A percentile compares a stretch with the other conserved stretches of the same genome.
Conservation (phyloP, 148 eudicot species). For the Drosera capensis region DNA sequence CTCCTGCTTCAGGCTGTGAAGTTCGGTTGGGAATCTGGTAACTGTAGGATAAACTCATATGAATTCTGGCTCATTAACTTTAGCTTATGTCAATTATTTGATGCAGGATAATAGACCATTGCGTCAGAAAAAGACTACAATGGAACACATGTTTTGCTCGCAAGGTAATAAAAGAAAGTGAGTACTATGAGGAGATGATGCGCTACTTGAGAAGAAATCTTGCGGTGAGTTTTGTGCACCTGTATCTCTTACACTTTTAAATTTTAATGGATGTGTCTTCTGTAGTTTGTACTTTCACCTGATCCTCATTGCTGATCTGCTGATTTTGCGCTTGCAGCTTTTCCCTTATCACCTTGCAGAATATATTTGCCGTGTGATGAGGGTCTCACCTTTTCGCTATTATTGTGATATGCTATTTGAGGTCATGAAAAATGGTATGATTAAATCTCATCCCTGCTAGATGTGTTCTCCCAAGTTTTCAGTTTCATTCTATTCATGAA, state of each 20-base stretch:
- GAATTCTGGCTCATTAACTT: neutral
- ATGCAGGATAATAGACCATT: conserved; percentile 76
- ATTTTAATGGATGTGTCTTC: too few relatives aligned
- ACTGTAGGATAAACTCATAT: too few relatives aligned
- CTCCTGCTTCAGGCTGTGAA: too few relatives aligned
- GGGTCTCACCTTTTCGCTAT: conserved; percentile 91
- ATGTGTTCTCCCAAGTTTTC: too few relatives aligned
- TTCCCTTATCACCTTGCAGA: conserved; percentile 98
- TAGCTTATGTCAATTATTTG: conserved; percentile 3
- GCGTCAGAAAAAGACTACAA: conserved; percentile 74
- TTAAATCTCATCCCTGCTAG: too few relatives aligned
- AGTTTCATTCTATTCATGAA: too few relatives aligned
- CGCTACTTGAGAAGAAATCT: conserved; percentile 71
- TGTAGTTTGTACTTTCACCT: too few relatives aligned
- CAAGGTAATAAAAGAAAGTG: conserved; percentile 71
- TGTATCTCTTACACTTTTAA: neutral
- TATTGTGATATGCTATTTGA: conserved; percentile 92
- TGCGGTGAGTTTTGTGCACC: conserved; percentile 46
- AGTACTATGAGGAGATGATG: conserved; percentile 98
- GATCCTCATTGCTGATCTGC: conserved; percentile 3
- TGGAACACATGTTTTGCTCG: conserved; percentile 91
- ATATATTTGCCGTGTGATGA: conserved; percentile 93
- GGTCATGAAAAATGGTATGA: conserved; percentile 99
- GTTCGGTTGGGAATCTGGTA: too few relatives aligned
- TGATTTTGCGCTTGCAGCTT: conserved; percentile 44